Evolutionary conservation across 106 monocot genomes (phyloP), one percentile per base, ranked within the genome.

Genomic region (Dactylorhiza incarnata): DNA sequence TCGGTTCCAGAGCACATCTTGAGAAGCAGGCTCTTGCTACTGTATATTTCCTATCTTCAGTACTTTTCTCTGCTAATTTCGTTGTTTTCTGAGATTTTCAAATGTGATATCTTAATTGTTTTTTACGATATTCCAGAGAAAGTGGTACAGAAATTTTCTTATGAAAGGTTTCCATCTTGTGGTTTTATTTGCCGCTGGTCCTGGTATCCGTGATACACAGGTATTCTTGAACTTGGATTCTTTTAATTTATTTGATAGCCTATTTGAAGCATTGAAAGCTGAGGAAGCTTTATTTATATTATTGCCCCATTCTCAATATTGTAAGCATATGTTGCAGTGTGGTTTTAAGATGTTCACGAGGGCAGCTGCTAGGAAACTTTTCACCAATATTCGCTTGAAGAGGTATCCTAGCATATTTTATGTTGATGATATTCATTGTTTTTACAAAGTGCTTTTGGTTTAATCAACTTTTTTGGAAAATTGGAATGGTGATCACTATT

Each of bases 271-370:
- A 46, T 69, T 69, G 17, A 7, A 69, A 69, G 7, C n/a, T 19
- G 9, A 72, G 23, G 49, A 48, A 72, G 12, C 3, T 16, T 72
- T 72, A 4, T 17, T 48, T 75, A 22, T 56, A 49, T 24, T 5
- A 24, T 29, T 29, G 2, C 14, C 8, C 45, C 58, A 15, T 66
- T 37, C 25, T 54, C 69, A 62, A 63, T 19, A 46, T 46, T 84
- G 81, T 45, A 22, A 23, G 12, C 23, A 72, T 70, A 2, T 63
- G 14, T 49, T 84, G 73, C 87, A 99, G 99, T 99, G 99, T 85
- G 99, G 99, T 24, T 99, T 94, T 78, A 99, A 99, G 91, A 94
- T 99, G 99, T 94, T 99, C 73, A 94, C 94, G 47, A 89, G 99
- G 56, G 74, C 83, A 81, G 99, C 99, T 74, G 99, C 99, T 46